Evolutionary conservation across 441 rosid species (phyloP).

Genomic region (Euphorbia celastroides): DNA sequence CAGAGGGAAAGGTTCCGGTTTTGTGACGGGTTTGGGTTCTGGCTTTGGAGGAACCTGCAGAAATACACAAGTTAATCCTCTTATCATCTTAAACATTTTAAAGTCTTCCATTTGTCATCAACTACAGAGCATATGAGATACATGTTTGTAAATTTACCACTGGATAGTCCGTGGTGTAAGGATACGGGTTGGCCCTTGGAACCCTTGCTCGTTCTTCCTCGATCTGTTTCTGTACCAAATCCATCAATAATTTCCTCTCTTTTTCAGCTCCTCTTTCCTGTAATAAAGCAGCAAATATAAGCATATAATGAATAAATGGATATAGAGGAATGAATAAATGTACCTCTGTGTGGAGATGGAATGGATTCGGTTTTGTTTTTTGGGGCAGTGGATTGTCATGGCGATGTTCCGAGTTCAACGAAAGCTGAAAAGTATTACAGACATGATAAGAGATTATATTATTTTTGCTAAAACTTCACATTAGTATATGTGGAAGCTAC

Average conservation of each 20-base stretch:
- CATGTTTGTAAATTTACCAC: slow-evolving; percentile 49
- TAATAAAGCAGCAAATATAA: slow-evolving; percentile 12
- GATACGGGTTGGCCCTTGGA: slow-evolving; percentile 86
- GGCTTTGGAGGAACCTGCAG: slow-evolving; percentile 77
- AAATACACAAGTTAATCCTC: not conserved
- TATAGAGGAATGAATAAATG: slow-evolving; percentile 2
- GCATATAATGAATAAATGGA: not conserved
- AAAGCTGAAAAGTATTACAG: slow-evolving; percentile 45
- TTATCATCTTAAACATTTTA: not conserved
- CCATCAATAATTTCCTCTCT: slow-evolving; percentile 58
- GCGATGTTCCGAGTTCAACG: slow-evolving; percentile 65
- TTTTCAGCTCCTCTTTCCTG: slow-evolving; percentile 97
- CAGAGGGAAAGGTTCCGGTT: slow-evolving; percentile 82
- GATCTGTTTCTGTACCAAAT: slow-evolving; percentile 48
- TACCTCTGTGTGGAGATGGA: slow-evolving; percentile 90
- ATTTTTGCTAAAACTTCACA: not conserved
- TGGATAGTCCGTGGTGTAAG: slow-evolving; percentile 92
- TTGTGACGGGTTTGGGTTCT: slow-evolving; percentile 76
- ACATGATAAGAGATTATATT: not conserved
- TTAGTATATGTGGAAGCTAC: slow-evolving; percentile 23
- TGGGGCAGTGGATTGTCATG: slow-evolving; percentile 54
- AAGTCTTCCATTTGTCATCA: not conserved
- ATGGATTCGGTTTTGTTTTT: slow-evolving; percentile 80
- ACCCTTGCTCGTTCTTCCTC: slow-evolving; percentile 76
- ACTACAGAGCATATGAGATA: not conserved